These are phyloP conservation scores for Eutypa lata DNA, from an alignment of 2,329 filamentous ascomycete species.

Conservation along the genomic window DNA sequence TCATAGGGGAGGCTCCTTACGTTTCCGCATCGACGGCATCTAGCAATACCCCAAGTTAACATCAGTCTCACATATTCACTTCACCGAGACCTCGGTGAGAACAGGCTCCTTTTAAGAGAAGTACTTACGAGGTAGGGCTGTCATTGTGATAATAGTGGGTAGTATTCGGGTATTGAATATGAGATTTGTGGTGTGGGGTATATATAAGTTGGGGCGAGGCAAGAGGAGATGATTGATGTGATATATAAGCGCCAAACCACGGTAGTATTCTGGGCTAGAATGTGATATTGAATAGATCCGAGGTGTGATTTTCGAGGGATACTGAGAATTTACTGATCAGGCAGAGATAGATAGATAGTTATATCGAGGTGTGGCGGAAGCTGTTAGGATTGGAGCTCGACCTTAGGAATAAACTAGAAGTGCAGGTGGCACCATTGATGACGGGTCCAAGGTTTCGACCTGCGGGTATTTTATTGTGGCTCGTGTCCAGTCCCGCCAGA, in stretches of 20 bases:
- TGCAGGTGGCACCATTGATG: too few species aligned
- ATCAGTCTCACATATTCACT: background rate
- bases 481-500: slow-evolving; percentile 5
- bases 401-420: too few species aligned
- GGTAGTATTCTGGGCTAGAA: background rate
- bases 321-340: background rate
- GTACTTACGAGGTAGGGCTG: slow-evolving; percentile 29
- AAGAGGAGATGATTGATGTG: background rate
- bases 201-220: background rate
- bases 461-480: background rate
- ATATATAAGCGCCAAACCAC: background rate
- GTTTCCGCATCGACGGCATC: slow-evolving; percentile 98
- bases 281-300: background rate
- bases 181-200: background rate
- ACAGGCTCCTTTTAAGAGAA: background rate
- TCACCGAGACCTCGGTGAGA: background rate
- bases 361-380: slow-evolving; percentile 15
- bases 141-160: slow-evolving; percentile 16
- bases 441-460: too few species aligned
- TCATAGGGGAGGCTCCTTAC: slow-evolving; percentile 42
- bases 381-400: slow-evolving; percentile 1
- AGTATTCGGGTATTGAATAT: background rate
- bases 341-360: background rate
- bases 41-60: slow-evolving; percentile 35
- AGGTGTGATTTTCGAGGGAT: background rate